These are phyloP conservation scores for Xerocomellus chrysenteron DNA, from an alignment of 768 basidiomycete genomes.

Conservation along the genomic window DNA sequence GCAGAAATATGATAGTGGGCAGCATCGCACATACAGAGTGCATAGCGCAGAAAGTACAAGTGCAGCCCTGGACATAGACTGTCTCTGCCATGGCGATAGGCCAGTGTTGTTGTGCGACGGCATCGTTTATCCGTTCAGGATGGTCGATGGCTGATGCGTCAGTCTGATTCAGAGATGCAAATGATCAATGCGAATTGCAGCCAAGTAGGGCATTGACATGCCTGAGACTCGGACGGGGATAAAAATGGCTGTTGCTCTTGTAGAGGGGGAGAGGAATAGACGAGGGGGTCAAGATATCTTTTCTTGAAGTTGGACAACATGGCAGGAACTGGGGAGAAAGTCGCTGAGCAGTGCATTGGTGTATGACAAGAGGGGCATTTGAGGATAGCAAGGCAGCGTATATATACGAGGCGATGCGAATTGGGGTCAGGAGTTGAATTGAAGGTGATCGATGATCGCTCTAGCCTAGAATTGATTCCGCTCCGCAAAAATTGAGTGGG, in stretches of 20 bases:
- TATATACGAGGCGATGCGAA: not conserved
- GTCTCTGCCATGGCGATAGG: not conserved
- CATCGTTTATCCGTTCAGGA: not conserved
- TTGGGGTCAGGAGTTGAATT: constrained; percentile 4
- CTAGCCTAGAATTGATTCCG: constrained; percentile 1
- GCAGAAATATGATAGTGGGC: not conserved
- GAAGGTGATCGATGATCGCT: constrained; percentile 8
- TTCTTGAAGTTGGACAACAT: constrained; percentile 19
- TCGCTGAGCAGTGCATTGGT: not conserved
- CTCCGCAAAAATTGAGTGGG: not conserved
- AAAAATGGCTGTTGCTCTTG: not conserved
- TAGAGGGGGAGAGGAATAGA: not conserved
- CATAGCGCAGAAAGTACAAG: not conserved
- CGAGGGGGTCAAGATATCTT: not conserved
- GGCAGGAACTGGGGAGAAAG: not conserved
- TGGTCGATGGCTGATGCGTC: not conserved
- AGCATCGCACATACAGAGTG: constrained; percentile 1
- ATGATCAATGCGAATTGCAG: not conserved
- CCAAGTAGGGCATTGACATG: not conserved
- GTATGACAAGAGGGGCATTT: not conserved
- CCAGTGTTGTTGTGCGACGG: not conserved
- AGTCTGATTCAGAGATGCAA: not conserved
- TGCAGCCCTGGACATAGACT: not conserved
- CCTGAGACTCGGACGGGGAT: not conserved
- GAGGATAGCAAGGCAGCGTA: not conserved